Base-by-base conservation (phyloP, 2,329 filamentous ascomycete species). In the Beauveria australis region DNA sequence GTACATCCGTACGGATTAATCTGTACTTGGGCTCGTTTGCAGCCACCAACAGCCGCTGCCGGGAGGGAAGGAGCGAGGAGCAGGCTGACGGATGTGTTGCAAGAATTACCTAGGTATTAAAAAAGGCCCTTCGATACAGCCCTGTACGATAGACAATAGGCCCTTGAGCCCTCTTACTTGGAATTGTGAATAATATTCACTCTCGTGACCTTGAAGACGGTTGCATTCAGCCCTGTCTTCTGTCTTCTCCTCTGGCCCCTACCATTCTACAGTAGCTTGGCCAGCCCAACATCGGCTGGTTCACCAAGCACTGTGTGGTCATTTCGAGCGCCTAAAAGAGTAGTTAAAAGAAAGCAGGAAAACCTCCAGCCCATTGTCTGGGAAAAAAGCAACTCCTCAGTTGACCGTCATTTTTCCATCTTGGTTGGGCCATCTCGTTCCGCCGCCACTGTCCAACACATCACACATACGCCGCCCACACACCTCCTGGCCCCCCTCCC, bases 381-480 rank as follows among this genome's bases (percentile, higher is more conserved):
- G 14, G 33, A 37, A 37, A 37, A 6, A 37, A 12, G 2, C 14
- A 6, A 37, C 33, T 37, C 14, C 14, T 37, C 33, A 16, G 33
- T 37, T 16, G 33, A 37, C 5, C 7, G 5, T 24, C 19, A 19
- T 14, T 53, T 14, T 26, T 12, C 10, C 16, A 10, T n/a, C 10
- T 33, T 40, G 18, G n/a, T 22, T 16, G 51, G 53, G 3, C 53
- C 41, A 37, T 56, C 19, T 46, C 3, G 53, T 55, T 56, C 53
- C 53, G 53, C 43, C 54, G 30, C 54, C 46, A 58, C 54, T 41
- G 7, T 53, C 24, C 54, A 58, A 47, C 44, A 28, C 54, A 43
- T 58, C 54, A 33, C 33, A 41, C 54, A 58, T 55, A 33, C 53
- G 19, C 51, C 47, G 47, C 47, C 47, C 46, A 48, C 43, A 26